Base-by-base conservation (phyloP, 2,329 filamentous ascomycete genomes). In the Colletotrichum sp. region DNA sequence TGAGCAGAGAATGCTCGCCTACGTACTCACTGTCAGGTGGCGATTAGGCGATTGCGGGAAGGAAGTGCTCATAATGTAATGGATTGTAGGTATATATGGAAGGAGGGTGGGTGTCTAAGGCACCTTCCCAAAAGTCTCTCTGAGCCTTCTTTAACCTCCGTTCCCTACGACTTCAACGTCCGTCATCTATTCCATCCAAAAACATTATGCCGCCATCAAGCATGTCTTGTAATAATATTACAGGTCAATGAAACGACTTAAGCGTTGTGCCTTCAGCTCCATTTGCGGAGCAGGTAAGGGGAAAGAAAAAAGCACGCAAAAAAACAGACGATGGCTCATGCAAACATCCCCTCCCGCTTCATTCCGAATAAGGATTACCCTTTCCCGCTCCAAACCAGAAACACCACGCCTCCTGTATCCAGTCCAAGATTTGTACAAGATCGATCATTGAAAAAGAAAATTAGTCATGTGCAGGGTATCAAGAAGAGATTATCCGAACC, bases 401-500 rank as follows among this genome's bases (percentile, higher is more conserved):
- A 71, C 62, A 66, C 66, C 66, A 34, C 54, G 73, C 55, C 65
- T 59, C 58, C 55, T 66, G 59, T 61, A 65, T 70, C 55, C 55
- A 29, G 27, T 51, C 29, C 38, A 33, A 47, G 24, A 36, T 66
- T 63, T 72, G 54, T 72, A 75, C 71, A 73, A 62, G 13, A 58
- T 69, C 18, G 24, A 15, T 69, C 34, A 43, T 69, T 33, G 64
- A 76, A 34, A 69, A 76, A 76, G 59, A 66, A 67, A 75, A 73
- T 58, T 33, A 58, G 31, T 71, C 62, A 70, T 74, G 67, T 67
- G 58, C 74, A 67, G 74, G 74, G 74, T 75, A 75, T 75, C 71
- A 73, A 64, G 72, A 74, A 75, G 66, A 74, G 15, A 69, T 74
- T 57, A 62, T 66, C 55, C 38, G 61, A 71, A 71, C 62, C 61